Conservation (phyloP, 495 filamentous ascomycete genomes). For the Xylaria intraflava region DNA sequence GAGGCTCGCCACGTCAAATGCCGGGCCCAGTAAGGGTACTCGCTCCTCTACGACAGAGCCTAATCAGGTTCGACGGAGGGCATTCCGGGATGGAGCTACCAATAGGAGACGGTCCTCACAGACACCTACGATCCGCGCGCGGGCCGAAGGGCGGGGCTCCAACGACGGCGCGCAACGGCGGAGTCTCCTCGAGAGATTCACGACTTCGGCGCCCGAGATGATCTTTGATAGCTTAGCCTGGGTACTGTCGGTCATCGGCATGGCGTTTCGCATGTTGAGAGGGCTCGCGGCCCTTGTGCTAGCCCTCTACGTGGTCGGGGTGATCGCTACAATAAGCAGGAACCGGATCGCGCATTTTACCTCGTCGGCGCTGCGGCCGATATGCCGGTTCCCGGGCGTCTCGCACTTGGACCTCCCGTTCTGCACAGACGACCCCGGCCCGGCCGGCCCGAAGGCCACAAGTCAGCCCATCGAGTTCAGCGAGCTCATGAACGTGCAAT, state of each 20-base stretch:
- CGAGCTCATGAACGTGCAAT: conserved; percentile 58
- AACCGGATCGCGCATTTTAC: conserved; percentile 46
- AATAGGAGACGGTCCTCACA: not conserved
- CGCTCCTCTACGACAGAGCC: conserved; percentile 11
- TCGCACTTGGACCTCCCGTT: conserved; percentile 54
- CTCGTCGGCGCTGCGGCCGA: conserved; percentile 48
- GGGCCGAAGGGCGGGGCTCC: not conserved
- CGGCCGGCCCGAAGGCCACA: conserved; percentile 3
- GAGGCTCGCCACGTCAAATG: conserved; percentile 38
- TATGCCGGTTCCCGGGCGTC: conserved; percentile 58
- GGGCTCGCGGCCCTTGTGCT: conserved; percentile 49
- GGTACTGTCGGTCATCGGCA: conserved; percentile 40
- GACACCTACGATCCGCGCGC: not conserved
- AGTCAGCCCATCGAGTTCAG: conserved; percentile 52
- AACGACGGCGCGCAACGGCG: not conserved
- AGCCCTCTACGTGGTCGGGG: conserved; percentile 46
- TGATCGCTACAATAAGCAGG: conserved; percentile 40
- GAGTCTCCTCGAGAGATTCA: conserved; percentile 14
- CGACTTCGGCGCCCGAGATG: conserved; percentile 20
- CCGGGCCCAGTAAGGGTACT: conserved; percentile 22
- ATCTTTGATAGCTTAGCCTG: conserved; percentile 35
- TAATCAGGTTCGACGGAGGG: conserved; percentile 22
- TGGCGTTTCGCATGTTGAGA: conserved; percentile 46
- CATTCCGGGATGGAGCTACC: conserved; percentile 2
- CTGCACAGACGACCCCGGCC: conserved; percentile 35